Evolutionary conservation across 2,329 filamentous ascomycete genomes (phyloP), one percentile per base, ranked within the genome.

Genomic region (Peltaster fructicola): DNA sequence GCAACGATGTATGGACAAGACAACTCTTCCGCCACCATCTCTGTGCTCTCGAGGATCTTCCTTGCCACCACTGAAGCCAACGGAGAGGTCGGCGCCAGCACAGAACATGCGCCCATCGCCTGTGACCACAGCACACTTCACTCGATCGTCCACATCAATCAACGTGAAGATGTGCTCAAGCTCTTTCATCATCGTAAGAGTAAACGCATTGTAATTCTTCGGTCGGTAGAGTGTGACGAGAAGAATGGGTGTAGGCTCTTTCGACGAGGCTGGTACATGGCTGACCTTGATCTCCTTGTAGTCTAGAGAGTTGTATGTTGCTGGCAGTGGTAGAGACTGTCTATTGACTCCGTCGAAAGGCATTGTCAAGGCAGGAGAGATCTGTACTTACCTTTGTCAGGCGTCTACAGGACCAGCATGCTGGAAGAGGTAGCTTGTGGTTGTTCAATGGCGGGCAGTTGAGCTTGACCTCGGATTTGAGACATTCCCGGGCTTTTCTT

Each of bases 121-220:
- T 0, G 64, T 68, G n/a, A 67, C 43, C 2, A 69, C 57, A 12
- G 67, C 45, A 23, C 52, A 60, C 34, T 61, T 63, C 14, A 68
- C 63, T 5, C 63, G 53, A 26, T 63, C 56, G 30, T 69, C 64
- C 13, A 56, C 45, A 32, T 66, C 59, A 39, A 67, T 58, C 38
- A 59, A 54, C 25, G 39, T 43, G 35, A 61, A 63, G 8, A 64
- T 66, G 3, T 49, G 35, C 30, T 67, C 60, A 15, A 80, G 56
- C 38, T 73, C 71, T 9, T 50, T 40, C 38, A 64, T 63, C 69
- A 79, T 78, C 8, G 50, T 55, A 11, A 59, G 53, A 3, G 70
- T 78, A 49, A 79, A 78, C 31, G 69, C 73, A 60, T 80, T 79
- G 51, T 71, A 59, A 30, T 68, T 67, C 7, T 53, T 47, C 1